Percentiles rank a stretch among this genome's conserved stretches.
Evolutionary conservation across 2,329 filamentous ascomycete genomes (phyloP).

Genomic region (Colletotrichum melonis): DNA sequence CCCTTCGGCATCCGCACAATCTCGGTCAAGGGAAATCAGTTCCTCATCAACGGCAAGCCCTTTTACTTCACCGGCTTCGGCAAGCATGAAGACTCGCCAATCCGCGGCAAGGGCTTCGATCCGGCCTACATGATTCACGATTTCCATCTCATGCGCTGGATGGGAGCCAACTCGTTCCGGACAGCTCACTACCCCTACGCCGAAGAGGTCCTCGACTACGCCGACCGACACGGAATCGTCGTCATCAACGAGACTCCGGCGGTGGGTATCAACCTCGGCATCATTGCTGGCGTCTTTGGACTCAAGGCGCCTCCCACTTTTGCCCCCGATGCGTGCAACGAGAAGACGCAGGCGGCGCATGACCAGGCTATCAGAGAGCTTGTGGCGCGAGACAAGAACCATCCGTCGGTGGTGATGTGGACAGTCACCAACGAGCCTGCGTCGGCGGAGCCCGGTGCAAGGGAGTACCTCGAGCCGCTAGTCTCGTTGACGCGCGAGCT

Average conservation of each 20-base stretch:
- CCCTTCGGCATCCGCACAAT: conserved; percentile 40
- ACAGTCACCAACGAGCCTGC: conserved; percentile 41
- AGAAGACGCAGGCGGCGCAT: conserved; percentile 37
- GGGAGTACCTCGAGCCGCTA: conserved; percentile 42
- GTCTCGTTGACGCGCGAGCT: conserved; percentile 38
- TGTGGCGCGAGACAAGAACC: conserved; percentile 42
- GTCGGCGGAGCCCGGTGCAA: conserved; percentile 35
- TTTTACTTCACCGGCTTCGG: conserved; percentile 47
- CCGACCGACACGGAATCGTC: conserved; percentile 43
- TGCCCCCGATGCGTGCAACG: conserved; percentile 36
- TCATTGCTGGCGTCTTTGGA: conserved; percentile 34
- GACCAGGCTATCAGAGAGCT: conserved; percentile 40
- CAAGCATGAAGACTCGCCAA: conserved; percentile 42
- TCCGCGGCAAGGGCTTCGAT: conserved; percentile 45
- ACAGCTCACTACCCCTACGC: conserved; percentile 46
- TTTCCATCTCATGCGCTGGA: conserved; percentile 44
- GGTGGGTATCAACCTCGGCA: conserved; percentile 40
- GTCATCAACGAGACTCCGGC: conserved; percentile 44
- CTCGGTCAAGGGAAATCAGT: conserved; percentile 36
- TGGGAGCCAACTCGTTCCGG: conserved; percentile 46
- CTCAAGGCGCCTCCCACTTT: conserved; percentile 32
- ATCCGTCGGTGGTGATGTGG: conserved; percentile 43
- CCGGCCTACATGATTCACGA: conserved; percentile 46
- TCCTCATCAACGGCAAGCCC: conserved; percentile 43
- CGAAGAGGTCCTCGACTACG: conserved; percentile 43